Percentiles rank a stretch among this genome's conserved stretches.
Conservation (phyloP, 2,329 filamentous ascomycete species). For the Ceratocystis harringtonii region DNA sequence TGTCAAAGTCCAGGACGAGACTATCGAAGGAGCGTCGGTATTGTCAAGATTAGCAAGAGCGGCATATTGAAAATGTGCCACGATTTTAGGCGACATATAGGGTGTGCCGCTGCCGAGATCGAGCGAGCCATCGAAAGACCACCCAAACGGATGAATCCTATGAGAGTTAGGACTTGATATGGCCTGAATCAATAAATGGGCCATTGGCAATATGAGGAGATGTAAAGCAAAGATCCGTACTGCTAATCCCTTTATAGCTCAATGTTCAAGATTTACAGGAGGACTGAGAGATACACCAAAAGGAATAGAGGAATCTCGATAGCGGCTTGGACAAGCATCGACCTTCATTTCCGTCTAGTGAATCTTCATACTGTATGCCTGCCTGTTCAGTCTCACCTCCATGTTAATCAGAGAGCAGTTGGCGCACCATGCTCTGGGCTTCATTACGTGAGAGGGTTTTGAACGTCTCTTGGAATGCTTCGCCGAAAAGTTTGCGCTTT, state of each 20-base stretch:
- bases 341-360: neutral
- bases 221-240: no score
- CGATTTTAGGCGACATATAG: neutral
- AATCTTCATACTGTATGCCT: neutral
- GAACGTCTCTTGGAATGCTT: constrained; percentile 63
- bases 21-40: neutral
- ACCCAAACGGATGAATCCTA: neutral
- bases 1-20: neutral
- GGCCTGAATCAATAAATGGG: no score
- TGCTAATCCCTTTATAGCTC: no score
- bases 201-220: no score
- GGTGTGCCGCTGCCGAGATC: neutral
- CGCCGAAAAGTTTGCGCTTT: constrained; percentile 62
- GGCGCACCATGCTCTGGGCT: constrained; percentile 12
- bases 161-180: neutral
- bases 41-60: no score
- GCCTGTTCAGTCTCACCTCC: neutral
- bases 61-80: neutral
- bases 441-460: constrained; percentile 19
- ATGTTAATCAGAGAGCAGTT: constrained; percentile 10
- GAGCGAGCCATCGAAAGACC: neutral
- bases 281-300: no score
- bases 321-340: neutral
- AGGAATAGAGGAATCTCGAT: no score
- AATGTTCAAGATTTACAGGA: no score